phyloP scores from a whole-genome alignment of 2,329 filamentous ascomycete species.

The Diaporthe ilicicola region DNA sequence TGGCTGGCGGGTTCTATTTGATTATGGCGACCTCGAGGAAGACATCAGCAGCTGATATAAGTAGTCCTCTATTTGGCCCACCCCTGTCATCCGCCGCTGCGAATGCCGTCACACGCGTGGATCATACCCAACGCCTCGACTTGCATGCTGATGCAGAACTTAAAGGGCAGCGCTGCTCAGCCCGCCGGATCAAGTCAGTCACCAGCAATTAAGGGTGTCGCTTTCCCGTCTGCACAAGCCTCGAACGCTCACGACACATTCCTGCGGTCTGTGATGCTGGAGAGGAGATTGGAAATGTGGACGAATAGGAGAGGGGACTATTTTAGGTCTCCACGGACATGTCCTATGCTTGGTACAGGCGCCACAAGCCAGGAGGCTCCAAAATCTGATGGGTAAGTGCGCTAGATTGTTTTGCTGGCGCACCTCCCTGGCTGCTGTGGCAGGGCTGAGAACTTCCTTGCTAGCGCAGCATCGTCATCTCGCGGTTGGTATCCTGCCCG shows the following conservation, averaged over 20 bases:
- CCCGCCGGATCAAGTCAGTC: slow-evolving; percentile 26
- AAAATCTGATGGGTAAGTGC: slow-evolving; percentile 25
- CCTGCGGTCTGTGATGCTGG: neutral
- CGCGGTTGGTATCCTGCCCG: slow-evolving; percentile 7
- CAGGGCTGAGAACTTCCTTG: slow-evolving; percentile 27
- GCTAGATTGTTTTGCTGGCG: slow-evolving; percentile 20
- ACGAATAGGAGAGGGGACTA: slow-evolving; percentile 27
- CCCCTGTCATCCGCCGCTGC: slow-evolving; percentile 28
- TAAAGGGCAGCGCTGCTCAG: slow-evolving; percentile 31
- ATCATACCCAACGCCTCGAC: slow-evolving; percentile 25
- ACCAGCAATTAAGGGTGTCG: slow-evolving; percentile 21
- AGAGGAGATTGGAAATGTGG: neutral
- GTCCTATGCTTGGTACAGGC: slow-evolving; percentile 16
- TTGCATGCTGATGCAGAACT: slow-evolving; percentile 32
- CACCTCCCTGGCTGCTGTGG: slow-evolving; percentile 18
- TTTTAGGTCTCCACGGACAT: slow-evolving; percentile 25
- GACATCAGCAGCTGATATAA: slow-evolving; percentile 32
- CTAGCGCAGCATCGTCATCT: slow-evolving; percentile 20
- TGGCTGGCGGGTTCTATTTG: slow-evolving; percentile 25
- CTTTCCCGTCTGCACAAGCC: slow-evolving; percentile 2
- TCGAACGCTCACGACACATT: neutral
- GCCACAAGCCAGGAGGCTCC: slow-evolving; percentile 13
- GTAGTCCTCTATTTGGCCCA: slow-evolving; percentile 18
- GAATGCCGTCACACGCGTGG: slow-evolving; percentile 28
- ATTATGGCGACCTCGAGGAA: slow-evolving; percentile 18